phyloP scores from a whole-genome alignment of 2,329 filamentous ascomycete genomes.

The Podosphaera leucotricha region DNA sequence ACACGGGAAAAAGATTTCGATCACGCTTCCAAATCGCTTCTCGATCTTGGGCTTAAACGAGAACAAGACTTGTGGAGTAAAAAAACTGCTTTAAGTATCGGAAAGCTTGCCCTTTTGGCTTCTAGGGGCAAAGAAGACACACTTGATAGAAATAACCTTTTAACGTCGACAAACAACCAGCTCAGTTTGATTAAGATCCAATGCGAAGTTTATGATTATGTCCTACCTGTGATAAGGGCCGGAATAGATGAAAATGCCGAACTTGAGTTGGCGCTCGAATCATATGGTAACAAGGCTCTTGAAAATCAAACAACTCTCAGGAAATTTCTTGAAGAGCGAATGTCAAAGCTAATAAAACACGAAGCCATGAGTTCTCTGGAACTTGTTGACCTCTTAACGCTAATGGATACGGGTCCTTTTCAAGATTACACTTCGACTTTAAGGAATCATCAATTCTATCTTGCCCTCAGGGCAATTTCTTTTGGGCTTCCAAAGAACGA shows the following conservation, averaged over 20 bases:
- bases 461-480: constrained; percentile 20
- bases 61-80: constrained; percentile 79
- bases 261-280: constrained; percentile 49
- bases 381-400: constrained; percentile 55
- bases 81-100: constrained; percentile 74
- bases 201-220: constrained; percentile 46
- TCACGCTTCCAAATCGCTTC: constrained; percentile 46
- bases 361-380: constrained; percentile 42
- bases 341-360: constrained; percentile 47
- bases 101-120: constrained; percentile 58
- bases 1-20: constrained; percentile 50
- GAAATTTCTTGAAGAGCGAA: constrained; percentile 44
- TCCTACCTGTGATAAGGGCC: constrained; percentile 40
- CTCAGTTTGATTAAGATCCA: constrained; percentile 42
- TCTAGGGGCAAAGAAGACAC: constrained; percentile 17
- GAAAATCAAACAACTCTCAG: constrained; percentile 41
- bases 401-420: constrained; percentile 29
- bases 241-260: constrained; percentile 65
- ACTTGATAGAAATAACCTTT: constrained; percentile 17
- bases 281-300: constrained; percentile 24
- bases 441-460: constrained; percentile 41
- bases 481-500: constrained; percentile 31
- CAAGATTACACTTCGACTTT: constrained; percentile 21
- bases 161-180: constrained; percentile 10
- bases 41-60: constrained; percentile 41